Percentiles rank a stretch among this genome's conserved stretches.
These are phyloP conservation scores for Neofusicoccum umdonicola DNA, from an alignment of 2,329 filamentous ascomycete species.

Conservation along the genomic window DNA sequence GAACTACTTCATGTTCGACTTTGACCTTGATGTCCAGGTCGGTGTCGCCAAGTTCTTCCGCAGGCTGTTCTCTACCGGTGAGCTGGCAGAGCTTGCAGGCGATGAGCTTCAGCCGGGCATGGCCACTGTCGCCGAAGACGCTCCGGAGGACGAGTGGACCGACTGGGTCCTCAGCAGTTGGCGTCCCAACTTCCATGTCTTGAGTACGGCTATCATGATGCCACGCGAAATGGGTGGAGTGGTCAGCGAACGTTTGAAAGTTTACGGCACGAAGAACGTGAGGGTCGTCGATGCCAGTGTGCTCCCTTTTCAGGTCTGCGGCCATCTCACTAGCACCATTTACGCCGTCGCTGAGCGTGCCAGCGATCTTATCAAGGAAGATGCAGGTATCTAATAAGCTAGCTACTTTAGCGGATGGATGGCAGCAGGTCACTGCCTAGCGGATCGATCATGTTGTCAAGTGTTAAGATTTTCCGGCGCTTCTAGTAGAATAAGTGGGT, in stretches of 20 bases:
- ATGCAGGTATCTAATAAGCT: background rate
- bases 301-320: slow-evolving; percentile 31
- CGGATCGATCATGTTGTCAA: too few species aligned
- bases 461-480: too few species aligned
- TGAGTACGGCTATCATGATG: slow-evolving; percentile 33
- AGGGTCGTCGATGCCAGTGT: slow-evolving; percentile 32
- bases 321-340: slow-evolving; percentile 29
- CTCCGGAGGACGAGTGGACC: slow-evolving; percentile 22
- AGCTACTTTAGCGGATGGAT: too few species aligned
- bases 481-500: too few species aligned
- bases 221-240: slow-evolving; percentile 31
- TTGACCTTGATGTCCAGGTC: slow-evolving; percentile 39
- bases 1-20: slow-evolving; percentile 43
- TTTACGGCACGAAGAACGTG: slow-evolving; percentile 32
- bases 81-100: slow-evolving; percentile 25
- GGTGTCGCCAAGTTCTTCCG: slow-evolving; percentile 33
- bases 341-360: slow-evolving; percentile 34
- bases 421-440: too few species aligned
- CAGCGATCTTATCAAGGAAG: slow-evolving; percentile 29
- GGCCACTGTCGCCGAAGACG: slow-evolving; percentile 22
- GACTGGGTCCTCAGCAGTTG: slow-evolving; percentile 21
- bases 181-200: slow-evolving; percentile 31
- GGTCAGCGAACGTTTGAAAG: slow-evolving; percentile 26
- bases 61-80: slow-evolving; percentile 30
- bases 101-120: slow-evolving; percentile 23